Conservation (phyloP, 2,329 filamentous ascomycete genomes). For the Bretziella fagacearum region DNA sequence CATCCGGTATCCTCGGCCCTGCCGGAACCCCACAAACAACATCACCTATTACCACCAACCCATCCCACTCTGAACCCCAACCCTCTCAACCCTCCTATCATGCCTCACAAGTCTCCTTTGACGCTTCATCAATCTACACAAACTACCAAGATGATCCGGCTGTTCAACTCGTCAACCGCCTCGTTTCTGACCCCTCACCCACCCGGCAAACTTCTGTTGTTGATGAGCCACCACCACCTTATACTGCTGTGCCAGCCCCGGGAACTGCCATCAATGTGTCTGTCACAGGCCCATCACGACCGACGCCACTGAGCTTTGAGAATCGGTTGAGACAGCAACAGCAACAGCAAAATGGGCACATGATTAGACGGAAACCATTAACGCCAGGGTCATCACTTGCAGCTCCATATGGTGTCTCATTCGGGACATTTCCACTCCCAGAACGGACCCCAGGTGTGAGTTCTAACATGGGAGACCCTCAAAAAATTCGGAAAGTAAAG, state of each 20-base stretch:
- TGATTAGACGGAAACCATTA: constrained; percentile 8
- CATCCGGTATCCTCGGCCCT: no score
- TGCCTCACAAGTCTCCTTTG: neutral
- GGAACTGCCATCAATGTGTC: neutral
- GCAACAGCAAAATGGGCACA: neutral
- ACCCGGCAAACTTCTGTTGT: neutral
- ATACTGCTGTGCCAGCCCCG: neutral
- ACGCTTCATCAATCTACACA: neutral
- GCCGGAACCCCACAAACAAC: no score
- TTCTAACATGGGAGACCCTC: neutral
- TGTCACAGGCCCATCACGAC: neutral
- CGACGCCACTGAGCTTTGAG: neutral
- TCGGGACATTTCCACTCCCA: neutral
- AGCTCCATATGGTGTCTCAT: neutral
- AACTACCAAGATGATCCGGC: neutral
- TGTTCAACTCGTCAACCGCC: neutral
- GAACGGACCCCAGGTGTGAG: neutral
- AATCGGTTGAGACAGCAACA: neutral
- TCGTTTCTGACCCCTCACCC: neutral
- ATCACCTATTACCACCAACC: no score
- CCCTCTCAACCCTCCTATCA: no score
- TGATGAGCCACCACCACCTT: constrained; percentile 3
- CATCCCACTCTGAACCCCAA: no score
- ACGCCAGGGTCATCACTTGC: neutral
- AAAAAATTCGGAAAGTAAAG: constrained; percentile 10